Percentiles rank a stretch among this genome's conserved stretches.
These are phyloP conservation scores for Penicillium hesseltinei DNA, from an alignment of 2,329 filamentous ascomycete genomes.

Conservation along the genomic window DNA sequence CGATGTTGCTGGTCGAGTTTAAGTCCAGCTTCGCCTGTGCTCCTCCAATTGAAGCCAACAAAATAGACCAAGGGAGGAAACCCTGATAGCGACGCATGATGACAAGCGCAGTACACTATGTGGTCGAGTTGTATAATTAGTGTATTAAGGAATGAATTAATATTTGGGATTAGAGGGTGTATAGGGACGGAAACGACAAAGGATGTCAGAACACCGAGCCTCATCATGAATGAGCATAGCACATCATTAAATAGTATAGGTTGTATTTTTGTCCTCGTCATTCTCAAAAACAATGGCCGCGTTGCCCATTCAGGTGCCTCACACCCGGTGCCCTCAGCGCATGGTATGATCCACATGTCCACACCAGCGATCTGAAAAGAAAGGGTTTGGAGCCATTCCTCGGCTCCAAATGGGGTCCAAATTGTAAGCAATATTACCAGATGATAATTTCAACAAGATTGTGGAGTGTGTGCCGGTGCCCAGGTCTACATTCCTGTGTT, in stretches of 20 bases:
- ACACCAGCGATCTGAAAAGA: slow-evolving; percentile 6
- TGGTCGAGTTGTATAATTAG: slow-evolving; percentile 1
- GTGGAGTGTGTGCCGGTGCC: background rate
- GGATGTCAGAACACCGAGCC: background rate
- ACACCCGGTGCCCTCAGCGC: slow-evolving; percentile 12
- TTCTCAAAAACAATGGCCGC: slow-evolving; percentile 16
- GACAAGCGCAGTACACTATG: background rate
- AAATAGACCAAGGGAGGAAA: slow-evolving; percentile 26
- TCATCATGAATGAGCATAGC: background rate
- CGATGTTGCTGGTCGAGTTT: slow-evolving; percentile 54
- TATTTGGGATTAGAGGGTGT: background rate
- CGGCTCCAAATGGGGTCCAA: background rate
- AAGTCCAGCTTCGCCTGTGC: slow-evolving; percentile 46
- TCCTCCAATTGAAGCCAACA: slow-evolving; percentile 32
- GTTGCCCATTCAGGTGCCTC: slow-evolving; percentile 7
- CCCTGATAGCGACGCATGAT: slow-evolving; percentile 26
- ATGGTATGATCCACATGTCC: slow-evolving; percentile 21
- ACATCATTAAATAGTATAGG: slow-evolving; percentile 18
- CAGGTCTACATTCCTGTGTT: slow-evolving; percentile 21
- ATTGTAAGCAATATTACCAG: background rate
- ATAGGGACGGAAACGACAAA: background rate
- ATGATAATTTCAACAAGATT: slow-evolving; percentile 11
- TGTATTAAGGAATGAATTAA: slow-evolving; percentile 14
- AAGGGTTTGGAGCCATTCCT: background rate
- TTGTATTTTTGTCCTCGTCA: slow-evolving; percentile 8